Evolutionary conservation across 2,329 filamentous ascomycete species (phyloP), one percentile per base, ranked within the genome.

Genomic region (Neonectria coccinea): DNA sequence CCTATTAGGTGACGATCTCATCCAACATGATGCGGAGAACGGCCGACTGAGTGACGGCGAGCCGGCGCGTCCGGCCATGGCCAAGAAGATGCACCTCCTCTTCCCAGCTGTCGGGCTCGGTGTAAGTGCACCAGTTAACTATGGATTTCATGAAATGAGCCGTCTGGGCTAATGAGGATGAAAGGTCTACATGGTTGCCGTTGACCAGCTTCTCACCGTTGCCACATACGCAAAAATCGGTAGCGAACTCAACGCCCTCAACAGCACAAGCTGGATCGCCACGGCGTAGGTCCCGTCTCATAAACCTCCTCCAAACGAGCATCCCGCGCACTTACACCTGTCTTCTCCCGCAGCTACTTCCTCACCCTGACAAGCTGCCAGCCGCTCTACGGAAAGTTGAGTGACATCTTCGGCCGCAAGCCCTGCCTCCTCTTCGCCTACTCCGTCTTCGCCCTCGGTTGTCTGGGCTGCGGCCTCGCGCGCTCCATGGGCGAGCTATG

Each of bases 221-320:
- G 88, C 89, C n/a, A 89, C 86, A n/a, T 94, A 94, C 76, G 91
- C 90, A 54, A 88, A 86, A 67, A 94, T 95, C 71, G 92, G 91
- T 11, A 92, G 86, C 61, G 92, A 94, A 67, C 80, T 95, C 29
- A 83, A 92, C 56, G 91, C 92, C 1, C 82, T 95, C 56, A 92
- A 91, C 74, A 87, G 87, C 68, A 93, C 91, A 4, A 91, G 88
- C 56, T 94, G 92, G 91, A 90, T 94, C 63, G 91, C 91, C 29
- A 80, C 78, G 2, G 78, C 82, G 77, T 83, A 66, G 67, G 27
- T 52, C 36, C 33, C 14, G 16, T 18, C 1, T 25, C 16, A 9
- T 14, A 11, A 68, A 64, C 41, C 33, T 47, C 8, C 25, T 1
- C n/a, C 29, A 0, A 39, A 44, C 31, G 11, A 16, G 25, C 4